Conservation (phyloP, 495 filamentous ascomycete species). For the Aspergillus kassunensis region DNA sequence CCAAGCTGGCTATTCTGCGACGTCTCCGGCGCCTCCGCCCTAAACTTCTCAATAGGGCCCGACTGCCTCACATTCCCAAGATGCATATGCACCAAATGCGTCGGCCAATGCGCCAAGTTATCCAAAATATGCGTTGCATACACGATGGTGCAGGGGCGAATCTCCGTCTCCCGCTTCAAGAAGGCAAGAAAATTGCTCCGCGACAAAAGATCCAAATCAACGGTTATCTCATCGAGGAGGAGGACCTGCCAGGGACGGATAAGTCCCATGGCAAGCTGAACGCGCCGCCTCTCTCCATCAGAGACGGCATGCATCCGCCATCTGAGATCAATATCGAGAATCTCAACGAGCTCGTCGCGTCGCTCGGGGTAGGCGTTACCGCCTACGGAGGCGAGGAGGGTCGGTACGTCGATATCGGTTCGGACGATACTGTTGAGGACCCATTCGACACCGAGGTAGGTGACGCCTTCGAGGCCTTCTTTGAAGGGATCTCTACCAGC, state of each 20-base stretch:
- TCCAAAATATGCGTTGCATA: slow-evolving; percentile 98
- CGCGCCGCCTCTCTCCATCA: slow-evolving; percentile 85
- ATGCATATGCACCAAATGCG: slow-evolving; percentile 92
- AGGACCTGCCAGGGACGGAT: slow-evolving; percentile 89
- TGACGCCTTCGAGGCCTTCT: slow-evolving; percentile 81
- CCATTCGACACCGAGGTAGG: slow-evolving; percentile 97
- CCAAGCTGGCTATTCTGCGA: slow-evolving; percentile 70
- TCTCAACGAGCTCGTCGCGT: slow-evolving; percentile 77
- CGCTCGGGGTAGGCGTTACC: slow-evolving; percentile 77
- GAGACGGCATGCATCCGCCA: slow-evolving; percentile 96
- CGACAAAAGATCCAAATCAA: slow-evolving; percentile 86
- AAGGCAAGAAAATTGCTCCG: slow-evolving; percentile 83
- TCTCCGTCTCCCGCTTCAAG: slow-evolving; percentile 81
- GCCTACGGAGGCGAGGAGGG: slow-evolving; percentile 79
- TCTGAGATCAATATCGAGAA: slow-evolving; percentile 84
- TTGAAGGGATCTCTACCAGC: slow-evolving; percentile 88
- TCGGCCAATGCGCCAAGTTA: slow-evolving; percentile 88
- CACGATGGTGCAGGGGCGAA: slow-evolving; percentile 79
- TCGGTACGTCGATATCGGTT: slow-evolving; percentile 86
- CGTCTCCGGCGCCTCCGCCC: slow-evolving; percentile 37
- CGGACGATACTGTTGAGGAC: slow-evolving; percentile 96
- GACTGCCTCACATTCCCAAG: slow-evolving; percentile 79
- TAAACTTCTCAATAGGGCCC: slow-evolving; percentile 62
- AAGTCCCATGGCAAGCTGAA: slow-evolving; percentile 95
- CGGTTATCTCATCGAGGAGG: slow-evolving; percentile 94